Evolutionary conservation across 441 rosid genomes (phyloP), one percentile per base, ranked within the genome.

Genomic region (Manihot esculenta): DNA sequence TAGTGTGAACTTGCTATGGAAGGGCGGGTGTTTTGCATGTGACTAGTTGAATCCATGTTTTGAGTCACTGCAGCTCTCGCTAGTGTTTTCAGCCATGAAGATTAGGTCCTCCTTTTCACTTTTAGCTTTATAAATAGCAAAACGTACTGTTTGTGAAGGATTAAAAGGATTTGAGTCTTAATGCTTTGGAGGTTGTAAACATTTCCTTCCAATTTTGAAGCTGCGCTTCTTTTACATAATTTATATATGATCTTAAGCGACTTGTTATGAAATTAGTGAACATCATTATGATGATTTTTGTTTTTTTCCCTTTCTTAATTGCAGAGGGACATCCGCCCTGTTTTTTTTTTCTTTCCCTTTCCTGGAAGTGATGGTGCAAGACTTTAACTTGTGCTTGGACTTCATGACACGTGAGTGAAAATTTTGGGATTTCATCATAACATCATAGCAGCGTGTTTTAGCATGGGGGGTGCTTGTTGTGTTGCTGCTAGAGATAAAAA

Each of bases 381-480:
- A 51, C 55, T 42, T 30, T 51, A 54, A 24, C 70, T 69, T 18
- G 59, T 64, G 57, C 60, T 66, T 44, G 24, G 68, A 53, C 57
- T 62, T 58, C 44, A 47, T 74, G 70, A 63, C 51, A 81, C 76
- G 84, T 70, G 75, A 81, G 72, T 76, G 77, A 55, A 66, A 55
- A 33, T 72, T 72, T 61, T 42, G 69, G 62, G 12, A 47, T 54
- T 66, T 13, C 23, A 45, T 41, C 51, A 27, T 66, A 78, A 66
- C 69, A 15, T 71, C 70, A 66, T 45, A 50, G 64, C 41, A 3
- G 71, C 77, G 75, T 62, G 68, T 70, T 75, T 21, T 68, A 80
- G 70, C 64, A 96, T 96, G 99, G 99, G 99, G 60, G 85, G 90
- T 75, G 92, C 93, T 68, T 96, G 98, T 73, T 96, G 99, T 79